Evolutionary conservation across 129 eudicot genomes (phyloP), one percentile per base, ranked within the genome.

Genomic region (Ambrosia artemisiifolia): DNA sequence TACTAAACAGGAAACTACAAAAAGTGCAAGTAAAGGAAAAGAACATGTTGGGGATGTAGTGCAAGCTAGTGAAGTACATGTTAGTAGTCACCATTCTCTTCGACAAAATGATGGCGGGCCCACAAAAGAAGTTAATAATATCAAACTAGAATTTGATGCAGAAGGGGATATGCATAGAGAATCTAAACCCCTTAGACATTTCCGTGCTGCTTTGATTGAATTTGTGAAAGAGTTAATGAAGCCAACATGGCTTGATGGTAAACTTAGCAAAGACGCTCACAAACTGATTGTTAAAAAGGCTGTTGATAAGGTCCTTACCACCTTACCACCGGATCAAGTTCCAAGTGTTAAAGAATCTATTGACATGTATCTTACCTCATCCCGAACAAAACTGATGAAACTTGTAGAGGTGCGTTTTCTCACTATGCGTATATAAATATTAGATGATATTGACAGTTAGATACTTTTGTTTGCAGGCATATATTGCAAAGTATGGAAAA

Each of bases 211-310:
- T 63, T 89, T 95, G 65, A 84, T 95, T 38, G 99, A 95, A 16
- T 84, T 74, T 76, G 89, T 95, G 17, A 95, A 95, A 79, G 97
- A 95, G 43, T 56, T 90, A 78, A 78, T 95, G 36, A 91, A 67
- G 47, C 99, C 97, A 50, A 76, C 83, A 50, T 95, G 97, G 99
- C 89, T 80, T 53, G 87, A 82, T 61, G 99, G 99, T 49, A 83
- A 69, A 35, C n/a, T 91, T 80, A 91, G 91, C 72, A 95, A 83
- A 76, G 95, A 91, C 69, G 96, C 88, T 56, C 90, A 90, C 75
- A 95, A 88, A 75, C 17, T 80, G 69, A 79, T 95, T 62, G 99
- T 95, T 32, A 92, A 88, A 71, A 95, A 86, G 76, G 50, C 91
- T 11, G 97, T 86, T 49, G 91, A 91, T 19, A 91, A 83, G 84